phyloP scores from a whole-genome alignment of 371 early-diverging fungal genomes.

The Mortierella sp. region DNA sequence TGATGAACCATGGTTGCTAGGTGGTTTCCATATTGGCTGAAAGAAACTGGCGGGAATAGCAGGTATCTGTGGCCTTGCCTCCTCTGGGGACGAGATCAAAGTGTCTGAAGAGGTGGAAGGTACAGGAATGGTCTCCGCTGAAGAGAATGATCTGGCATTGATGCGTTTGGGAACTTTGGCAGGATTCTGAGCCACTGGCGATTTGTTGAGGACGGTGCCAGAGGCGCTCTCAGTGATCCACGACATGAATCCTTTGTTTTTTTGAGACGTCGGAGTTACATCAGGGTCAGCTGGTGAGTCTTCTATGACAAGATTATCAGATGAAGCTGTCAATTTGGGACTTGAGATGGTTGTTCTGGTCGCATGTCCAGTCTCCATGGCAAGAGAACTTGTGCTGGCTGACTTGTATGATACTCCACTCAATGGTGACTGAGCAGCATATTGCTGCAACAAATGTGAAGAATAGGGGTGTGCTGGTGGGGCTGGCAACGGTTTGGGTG shows the following conservation, averaged over 20 bases:
- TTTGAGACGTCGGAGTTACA: conserved; percentile 8
- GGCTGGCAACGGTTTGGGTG: conserved; percentile 55
- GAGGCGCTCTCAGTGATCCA: conserved; percentile 55
- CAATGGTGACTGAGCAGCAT: conserved; percentile 25
- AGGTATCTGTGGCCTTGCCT: conserved; percentile 49
- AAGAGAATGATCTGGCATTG: conserved; percentile 31
- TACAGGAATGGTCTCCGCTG: conserved; percentile 26
- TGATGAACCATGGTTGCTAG: conserved; percentile 13
- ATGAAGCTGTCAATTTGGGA: conserved; percentile 10
- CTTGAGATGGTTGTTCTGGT: background rate
- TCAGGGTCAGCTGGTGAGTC: conserved; percentile 16
- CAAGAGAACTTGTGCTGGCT: conserved; percentile 48
- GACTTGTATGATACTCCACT: conserved; percentile 40
- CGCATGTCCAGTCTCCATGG: conserved; percentile 42
- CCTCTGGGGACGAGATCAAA: conserved; percentile 23
- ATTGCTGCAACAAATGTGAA: conserved; percentile 25
- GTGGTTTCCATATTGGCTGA: conserved; percentile 49
- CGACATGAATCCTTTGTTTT: conserved; percentile 38
- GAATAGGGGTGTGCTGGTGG: conserved; percentile 49
- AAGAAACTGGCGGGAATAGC: conserved; percentile 54
- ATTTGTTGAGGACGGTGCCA: conserved; percentile 50
- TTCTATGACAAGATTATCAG: conserved; percentile 16
- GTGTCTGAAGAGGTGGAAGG: background rate
- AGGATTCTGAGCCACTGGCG: conserved; percentile 35
- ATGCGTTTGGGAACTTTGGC: conserved; percentile 52